A percentile compares a stretch with the other conserved stretches of the same genome.
These are phyloP conservation scores for Pseudopediastrum boryanum DNA, from an alignment of 139 green algal species.

Conservation along the genomic window DNA sequence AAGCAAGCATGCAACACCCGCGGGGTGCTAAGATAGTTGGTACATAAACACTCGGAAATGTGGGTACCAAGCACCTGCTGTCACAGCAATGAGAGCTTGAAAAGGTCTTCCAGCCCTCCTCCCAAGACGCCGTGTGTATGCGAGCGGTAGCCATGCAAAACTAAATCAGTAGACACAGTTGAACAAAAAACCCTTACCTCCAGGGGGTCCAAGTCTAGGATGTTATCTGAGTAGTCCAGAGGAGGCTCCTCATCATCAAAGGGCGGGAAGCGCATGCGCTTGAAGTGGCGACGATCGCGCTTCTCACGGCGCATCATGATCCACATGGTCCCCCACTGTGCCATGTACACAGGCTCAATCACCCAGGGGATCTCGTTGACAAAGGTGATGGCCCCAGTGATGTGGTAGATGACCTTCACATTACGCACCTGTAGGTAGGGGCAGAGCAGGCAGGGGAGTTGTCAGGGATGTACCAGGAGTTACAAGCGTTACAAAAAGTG, in stretches of 20 bases:
- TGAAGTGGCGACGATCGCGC: constrained; percentile 98
- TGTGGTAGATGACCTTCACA: constrained; percentile 97
- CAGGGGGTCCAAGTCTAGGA: constrained; percentile 94
- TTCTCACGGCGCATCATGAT: constrained; percentile 99
- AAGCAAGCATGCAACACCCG: no score
- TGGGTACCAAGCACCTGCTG: no score
- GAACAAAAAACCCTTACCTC: constrained; percentile 78
- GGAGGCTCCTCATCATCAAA: constrained; percentile 99
- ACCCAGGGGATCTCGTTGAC: constrained; percentile 97
- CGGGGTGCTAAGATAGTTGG: no score
- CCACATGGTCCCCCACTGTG: constrained; percentile 99
- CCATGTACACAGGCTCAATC: constrained; percentile 97
- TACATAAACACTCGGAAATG: no score
- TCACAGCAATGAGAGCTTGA: no score
- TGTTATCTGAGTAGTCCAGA: constrained; percentile 98
- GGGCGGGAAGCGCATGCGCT: constrained; percentile 99
- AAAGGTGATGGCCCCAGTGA: constrained; percentile 99
- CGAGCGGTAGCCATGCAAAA: no score
- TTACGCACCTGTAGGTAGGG: constrained; percentile 81
- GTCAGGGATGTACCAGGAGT: no score
- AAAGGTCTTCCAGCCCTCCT: no score
- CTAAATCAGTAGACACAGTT: not conserved
- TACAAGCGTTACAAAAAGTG: no score
- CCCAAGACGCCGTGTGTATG: no score
- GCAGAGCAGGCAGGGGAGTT: not conserved